Percentiles rank a stretch among this genome's conserved stretches.
Conservation (phyloP, 1,284 basidiomycete species). For the Schizophyllum commune region DNA sequence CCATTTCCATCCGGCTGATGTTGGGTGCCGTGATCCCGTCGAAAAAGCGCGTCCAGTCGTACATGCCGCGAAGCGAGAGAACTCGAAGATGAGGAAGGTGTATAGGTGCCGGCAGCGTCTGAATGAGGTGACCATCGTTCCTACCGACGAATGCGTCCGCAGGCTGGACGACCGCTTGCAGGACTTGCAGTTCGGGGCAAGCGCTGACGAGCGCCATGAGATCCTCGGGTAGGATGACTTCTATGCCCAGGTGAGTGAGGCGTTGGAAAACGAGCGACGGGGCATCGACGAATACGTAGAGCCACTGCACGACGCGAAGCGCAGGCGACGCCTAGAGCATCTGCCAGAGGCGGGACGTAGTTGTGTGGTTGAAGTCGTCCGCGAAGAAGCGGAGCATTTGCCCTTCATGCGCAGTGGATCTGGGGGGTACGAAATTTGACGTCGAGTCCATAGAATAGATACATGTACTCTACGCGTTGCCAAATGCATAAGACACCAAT, state of each 20-base stretch:
- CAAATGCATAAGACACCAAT: no score
- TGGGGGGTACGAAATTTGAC: no score
- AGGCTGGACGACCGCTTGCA: not conserved
- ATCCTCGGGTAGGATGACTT: not conserved
- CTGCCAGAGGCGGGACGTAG: not conserved
- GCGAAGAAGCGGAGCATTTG: not conserved
- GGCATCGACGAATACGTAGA: not conserved
- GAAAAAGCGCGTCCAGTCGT: not conserved
- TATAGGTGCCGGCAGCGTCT: not conserved
- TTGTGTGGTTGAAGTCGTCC: not conserved
- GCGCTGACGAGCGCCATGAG: not conserved
- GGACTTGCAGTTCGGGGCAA: not conserved
- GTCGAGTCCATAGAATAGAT: no score
- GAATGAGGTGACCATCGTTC: not conserved
- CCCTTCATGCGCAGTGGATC: no score
- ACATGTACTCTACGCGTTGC: no score
- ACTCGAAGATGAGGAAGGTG: not conserved
- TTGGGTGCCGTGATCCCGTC: not conserved
- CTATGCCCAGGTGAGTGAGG: not conserved
- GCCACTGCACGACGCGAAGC: not conserved
- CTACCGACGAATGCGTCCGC: not conserved
- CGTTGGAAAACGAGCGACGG: not conserved
- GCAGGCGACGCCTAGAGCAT: not conserved
- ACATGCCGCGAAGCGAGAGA: not conserved
- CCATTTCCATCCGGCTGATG: not conserved